phyloP scores from a whole-genome alignment of 257 asterid genomes.

The Coffea eugenioides region DNA sequence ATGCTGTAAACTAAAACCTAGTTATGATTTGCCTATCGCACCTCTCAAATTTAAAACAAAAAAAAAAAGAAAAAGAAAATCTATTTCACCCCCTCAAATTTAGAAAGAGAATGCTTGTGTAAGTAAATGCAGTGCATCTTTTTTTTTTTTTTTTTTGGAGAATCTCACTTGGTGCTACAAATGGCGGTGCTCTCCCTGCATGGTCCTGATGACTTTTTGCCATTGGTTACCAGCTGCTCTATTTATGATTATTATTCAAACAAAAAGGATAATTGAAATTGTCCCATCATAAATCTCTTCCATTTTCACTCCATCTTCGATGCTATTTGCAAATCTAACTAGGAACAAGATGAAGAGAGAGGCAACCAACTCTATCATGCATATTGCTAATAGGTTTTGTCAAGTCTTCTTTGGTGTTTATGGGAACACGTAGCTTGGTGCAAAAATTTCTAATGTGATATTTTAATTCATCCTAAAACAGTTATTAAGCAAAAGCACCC shows the following conservation, averaged over 20 bases:
- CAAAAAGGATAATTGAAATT: neutral
- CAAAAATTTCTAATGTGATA: neutral
- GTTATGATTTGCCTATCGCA: too few relatives aligned
- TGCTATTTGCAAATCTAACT: neutral
- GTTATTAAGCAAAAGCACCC: conserved; percentile 16
- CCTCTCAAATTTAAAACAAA: too few relatives aligned
- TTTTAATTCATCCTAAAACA: neutral
- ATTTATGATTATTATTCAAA: too few relatives aligned
- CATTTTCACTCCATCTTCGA: neutral
- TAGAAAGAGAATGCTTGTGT: too few relatives aligned
- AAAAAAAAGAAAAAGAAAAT: too few relatives aligned
- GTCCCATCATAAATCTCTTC: neutral
- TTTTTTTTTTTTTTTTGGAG: too few relatives aligned
- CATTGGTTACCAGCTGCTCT: neutral
- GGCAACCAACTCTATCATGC: neutral
- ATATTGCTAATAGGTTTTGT: neutral
- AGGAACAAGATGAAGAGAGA: neutral
- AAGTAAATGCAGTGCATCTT: too few relatives aligned
- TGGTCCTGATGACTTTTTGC: neutral
- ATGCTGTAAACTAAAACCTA: too few relatives aligned
- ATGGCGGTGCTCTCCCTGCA: neutral
- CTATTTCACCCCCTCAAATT: too few relatives aligned
- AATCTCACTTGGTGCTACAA: too few relatives aligned
- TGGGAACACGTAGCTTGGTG: neutral
- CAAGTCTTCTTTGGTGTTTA: neutral